Percentiles rank a stretch among this genome's conserved stretches.
phyloP scores from a whole-genome alignment of 2,329 filamentous ascomycete species.

The Fusarium beomiforme region DNA sequence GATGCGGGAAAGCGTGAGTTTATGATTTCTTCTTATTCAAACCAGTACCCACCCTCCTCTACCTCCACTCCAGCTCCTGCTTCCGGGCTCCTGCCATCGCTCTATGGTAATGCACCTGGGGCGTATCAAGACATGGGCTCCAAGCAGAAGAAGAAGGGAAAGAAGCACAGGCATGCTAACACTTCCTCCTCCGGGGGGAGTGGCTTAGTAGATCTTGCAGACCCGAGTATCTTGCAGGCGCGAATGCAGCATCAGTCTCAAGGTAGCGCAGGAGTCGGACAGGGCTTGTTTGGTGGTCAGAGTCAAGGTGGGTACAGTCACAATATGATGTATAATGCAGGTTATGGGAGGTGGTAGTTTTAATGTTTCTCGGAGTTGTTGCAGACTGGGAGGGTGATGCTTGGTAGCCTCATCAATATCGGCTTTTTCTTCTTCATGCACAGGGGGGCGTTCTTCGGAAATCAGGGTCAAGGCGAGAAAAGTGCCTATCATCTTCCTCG shows the following conservation, averaged over 20 bases:
- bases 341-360: slow-evolving; percentile 74
- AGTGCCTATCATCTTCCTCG: slow-evolving; percentile 39
- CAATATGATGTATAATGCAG: slow-evolving; percentile 83
- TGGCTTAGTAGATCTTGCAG: slow-evolving; percentile 99
- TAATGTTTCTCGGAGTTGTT: slow-evolving; percentile 30
- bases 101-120: slow-evolving; percentile 88
- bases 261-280: slow-evolving; percentile 84
- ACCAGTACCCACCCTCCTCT: slow-evolving; percentile 84
- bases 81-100: slow-evolving; percentile 89
- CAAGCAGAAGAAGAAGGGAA: slow-evolving; percentile 99
- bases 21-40: slow-evolving; percentile 91
- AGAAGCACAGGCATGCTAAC: slow-evolving; percentile 99
- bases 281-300: slow-evolving; percentile 89
- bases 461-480: slow-evolving; percentile 33
- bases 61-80: slow-evolving; percentile 87
- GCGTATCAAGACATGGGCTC: slow-evolving; percentile 90
- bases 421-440: slow-evolving; percentile 37
- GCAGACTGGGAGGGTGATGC: slow-evolving; percentile 34
- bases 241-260: slow-evolving; percentile 91
- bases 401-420: slow-evolving; percentile 35
- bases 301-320: slow-evolving; percentile 95
- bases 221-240: slow-evolving; percentile 99
- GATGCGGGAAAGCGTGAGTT: slow-evolving; percentile 98
- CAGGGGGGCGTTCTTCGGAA: slow-evolving; percentile 45
- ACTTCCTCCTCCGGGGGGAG: slow-evolving; percentile 99